Conservation (phyloP, 2,329 filamentous ascomycete genomes). For the Tolypocladium album region DNA sequence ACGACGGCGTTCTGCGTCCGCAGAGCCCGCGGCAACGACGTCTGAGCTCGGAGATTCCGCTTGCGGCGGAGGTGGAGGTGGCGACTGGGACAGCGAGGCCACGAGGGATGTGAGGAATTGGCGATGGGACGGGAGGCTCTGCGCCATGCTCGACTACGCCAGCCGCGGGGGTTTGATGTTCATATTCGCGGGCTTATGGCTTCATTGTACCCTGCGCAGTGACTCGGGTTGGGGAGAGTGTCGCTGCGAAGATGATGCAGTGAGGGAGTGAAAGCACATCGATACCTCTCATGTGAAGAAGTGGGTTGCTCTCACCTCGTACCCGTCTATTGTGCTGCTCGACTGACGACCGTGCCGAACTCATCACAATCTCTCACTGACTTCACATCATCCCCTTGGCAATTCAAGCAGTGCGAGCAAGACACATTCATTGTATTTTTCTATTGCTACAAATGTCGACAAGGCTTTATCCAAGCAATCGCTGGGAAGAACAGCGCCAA, state of each 20-base stretch:
- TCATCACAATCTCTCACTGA: background rate
- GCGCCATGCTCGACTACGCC: background rate
- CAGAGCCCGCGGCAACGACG: background rate
- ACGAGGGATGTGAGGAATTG: conserved; percentile 40
- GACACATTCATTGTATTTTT: background rate
- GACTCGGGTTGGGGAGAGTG: background rate
- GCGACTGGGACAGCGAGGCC: conserved; percentile 22
- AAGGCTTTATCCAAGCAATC: background rate
- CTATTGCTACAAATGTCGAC: background rate
- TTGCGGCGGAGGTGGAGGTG: conserved; percentile 5
- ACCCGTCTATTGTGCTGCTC: background rate
- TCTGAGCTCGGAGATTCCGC: background rate
- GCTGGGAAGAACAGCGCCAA: background rate
- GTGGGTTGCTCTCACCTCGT: background rate
- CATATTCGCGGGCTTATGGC: background rate
- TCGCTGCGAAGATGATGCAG: background rate
- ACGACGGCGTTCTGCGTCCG: conserved; percentile 21
- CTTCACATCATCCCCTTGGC: background rate
- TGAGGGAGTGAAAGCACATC: background rate
- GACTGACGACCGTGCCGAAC: background rate
- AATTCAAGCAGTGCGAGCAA: background rate
- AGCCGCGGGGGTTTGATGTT: background rate
- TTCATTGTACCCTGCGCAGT: background rate
- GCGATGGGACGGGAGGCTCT: conserved; percentile 20
- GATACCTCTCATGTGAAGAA: too few relatives aligned